phyloP scores from a whole-genome alignment of 2,329 filamentous ascomycete genomes.

The Xylaria sp. region DNA sequence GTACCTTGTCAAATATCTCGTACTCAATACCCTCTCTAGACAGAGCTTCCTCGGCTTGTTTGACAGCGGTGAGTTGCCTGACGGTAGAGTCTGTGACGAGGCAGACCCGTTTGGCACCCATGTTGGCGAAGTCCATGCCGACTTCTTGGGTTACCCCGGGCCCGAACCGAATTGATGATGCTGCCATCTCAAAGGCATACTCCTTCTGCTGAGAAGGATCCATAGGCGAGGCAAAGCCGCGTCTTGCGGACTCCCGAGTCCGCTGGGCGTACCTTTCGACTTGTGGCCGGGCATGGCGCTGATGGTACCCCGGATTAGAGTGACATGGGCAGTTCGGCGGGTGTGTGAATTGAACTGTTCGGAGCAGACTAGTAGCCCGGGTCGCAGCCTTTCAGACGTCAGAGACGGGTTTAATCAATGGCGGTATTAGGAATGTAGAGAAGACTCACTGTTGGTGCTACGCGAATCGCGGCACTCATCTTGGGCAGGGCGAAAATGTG shows the following conservation, averaged over 20 bases:
- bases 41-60: slow-evolving; percentile 84
- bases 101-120: slow-evolving; percentile 86
- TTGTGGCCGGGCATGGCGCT: slow-evolving; percentile 69
- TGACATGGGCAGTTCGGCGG: slow-evolving; percentile 93
- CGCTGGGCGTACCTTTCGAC: slow-evolving; percentile 55
- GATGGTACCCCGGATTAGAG: slow-evolving; percentile 83
- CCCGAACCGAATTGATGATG: slow-evolving; percentile 92
- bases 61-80: slow-evolving; percentile 85
- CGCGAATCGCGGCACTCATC: slow-evolving; percentile 50
- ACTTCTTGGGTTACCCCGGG: slow-evolving; percentile 94
- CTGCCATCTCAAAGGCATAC: slow-evolving; percentile 99
- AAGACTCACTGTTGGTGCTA: slow-evolving; percentile 51
- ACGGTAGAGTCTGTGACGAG: slow-evolving; percentile 92
- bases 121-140: slow-evolving; percentile 95
- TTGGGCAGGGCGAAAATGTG: slow-evolving; percentile 21
- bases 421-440: background rate
- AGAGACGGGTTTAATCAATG: slow-evolving; percentile 12
- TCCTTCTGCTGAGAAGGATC: slow-evolving; percentile 82
- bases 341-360: slow-evolving; percentile 90
- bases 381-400: slow-evolving; percentile 61
- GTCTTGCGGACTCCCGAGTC: slow-evolving; percentile 51
- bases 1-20: slow-evolving; percentile 81
- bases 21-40: slow-evolving; percentile 81
- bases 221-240: slow-evolving; percentile 78
- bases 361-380: slow-evolving; percentile 77